Evolutionary conservation across 2,329 filamentous ascomycete species (phyloP), one percentile per base, ranked within the genome.

Genomic region (Microsporum canis): DNA sequence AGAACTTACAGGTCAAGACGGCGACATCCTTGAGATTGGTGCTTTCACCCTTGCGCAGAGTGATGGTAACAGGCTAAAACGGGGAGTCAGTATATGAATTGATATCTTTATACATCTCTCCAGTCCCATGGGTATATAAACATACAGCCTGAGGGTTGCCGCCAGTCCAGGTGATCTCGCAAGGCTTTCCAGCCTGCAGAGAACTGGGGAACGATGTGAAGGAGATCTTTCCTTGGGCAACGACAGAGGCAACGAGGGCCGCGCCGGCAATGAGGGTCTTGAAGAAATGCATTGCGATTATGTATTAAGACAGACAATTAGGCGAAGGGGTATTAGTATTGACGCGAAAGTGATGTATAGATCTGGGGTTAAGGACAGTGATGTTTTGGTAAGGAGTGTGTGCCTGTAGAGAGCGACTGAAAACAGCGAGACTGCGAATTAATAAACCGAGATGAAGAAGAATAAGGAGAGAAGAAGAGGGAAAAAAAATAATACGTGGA

Each of bases 201-300:
- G 74, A 69, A 34, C 70, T 70, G 7, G 81, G 79, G 66, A 79
- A 78, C 49, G 75, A 73, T 64, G 81, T 82, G 74, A 82, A 85
- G 64, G 73, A 69, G 57, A 83, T 60, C 6, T 60, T 67, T 5
- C 72, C 71, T 63, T 80, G 75, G 53, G 81, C 82, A 60, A 78
- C 68, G 60, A 76, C 78, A 57, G 77, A 65, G 57, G 72, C 67
- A 60, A 77, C 68, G 58, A 80, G 73, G 57, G 76, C 72, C 47
- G 76, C 75, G 66, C 73, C 68, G 57, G 77, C 75, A 65, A 84
- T 64, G 64, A 84, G 63, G 65, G 76, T 70, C 62, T 76, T 75
- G 68, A 78, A 69, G 70, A 82, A 78, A 69, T 76, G 73, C 82
- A 84, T 84, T 59, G 65, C 77, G 69, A 31, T 27, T 41, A 39